Percentiles rank a stretch among this genome's conserved stretches.
Evolutionary conservation across 768 basidiomycete species (phyloP).

Genomic region (Mycena galericulata): DNA sequence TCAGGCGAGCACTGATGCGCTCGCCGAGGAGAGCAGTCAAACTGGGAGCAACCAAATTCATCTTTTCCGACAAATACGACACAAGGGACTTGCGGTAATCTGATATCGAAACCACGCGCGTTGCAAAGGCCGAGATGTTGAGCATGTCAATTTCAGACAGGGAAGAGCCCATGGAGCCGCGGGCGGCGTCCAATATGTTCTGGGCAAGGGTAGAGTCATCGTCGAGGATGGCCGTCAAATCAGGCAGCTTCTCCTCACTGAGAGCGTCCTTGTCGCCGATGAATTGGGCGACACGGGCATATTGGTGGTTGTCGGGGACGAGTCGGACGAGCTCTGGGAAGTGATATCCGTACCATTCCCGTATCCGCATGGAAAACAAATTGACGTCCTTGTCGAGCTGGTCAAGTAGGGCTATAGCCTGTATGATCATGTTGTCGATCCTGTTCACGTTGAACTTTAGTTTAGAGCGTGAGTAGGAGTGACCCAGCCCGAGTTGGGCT

Average conservation of each 20-base stretch:
- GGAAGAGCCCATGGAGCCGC: conserved; percentile 93
- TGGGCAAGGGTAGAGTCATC: conserved; percentile 89
- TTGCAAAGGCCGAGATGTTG: conserved; percentile 93
- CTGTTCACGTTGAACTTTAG: conserved; percentile 98
- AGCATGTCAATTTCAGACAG: conserved; percentile 94
- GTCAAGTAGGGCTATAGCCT: conserved; percentile 97
- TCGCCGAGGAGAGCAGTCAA: conserved; percentile 92
- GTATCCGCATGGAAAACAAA: conserved; percentile 96
- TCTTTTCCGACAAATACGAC: conserved; percentile 92
- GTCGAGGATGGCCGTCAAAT: conserved; percentile 82
- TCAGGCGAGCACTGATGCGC: conserved; percentile 90
- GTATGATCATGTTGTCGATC: conserved; percentile 99
- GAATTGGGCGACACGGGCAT: conserved; percentile 86
- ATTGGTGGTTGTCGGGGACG: conserved; percentile 94
- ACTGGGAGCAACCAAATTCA: conserved; percentile 97
- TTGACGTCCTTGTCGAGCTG: conserved; percentile 99
- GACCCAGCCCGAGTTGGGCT: conserved; percentile 96
- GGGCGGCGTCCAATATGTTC: conserved; percentile 94
- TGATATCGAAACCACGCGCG: conserved; percentile 89
- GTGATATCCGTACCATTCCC: conserved; percentile 99
- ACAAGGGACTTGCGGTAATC: conserved; percentile 95
- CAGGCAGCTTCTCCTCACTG: conserved; percentile 81
- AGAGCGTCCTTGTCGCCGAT: conserved; percentile 92
- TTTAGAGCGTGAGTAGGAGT: conserved; percentile 97
- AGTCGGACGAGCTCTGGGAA: conserved; percentile 96